Conservation (phyloP, 2,329 filamentous ascomycete species). For the Diaporthe citrichinensis region DNA sequence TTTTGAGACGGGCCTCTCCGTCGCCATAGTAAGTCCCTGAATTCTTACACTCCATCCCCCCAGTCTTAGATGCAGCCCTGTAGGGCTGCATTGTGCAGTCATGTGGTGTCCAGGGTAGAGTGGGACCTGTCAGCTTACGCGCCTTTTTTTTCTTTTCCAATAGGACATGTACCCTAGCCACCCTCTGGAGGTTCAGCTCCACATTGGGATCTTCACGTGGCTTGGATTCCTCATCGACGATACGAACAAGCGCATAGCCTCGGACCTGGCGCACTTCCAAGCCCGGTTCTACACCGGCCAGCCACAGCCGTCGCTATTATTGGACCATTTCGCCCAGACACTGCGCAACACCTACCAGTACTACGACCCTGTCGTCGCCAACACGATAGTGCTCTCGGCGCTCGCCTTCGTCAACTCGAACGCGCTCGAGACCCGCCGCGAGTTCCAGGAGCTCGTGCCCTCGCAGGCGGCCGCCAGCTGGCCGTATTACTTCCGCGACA, state of each 20-base stretch:
- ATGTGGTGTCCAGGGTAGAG: background rate
- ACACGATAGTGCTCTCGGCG: constrained; percentile 48
- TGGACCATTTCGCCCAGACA: constrained; percentile 45
- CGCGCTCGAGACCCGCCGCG: constrained; percentile 44
- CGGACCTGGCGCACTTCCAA: constrained; percentile 46
- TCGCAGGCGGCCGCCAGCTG: constrained; percentile 45
- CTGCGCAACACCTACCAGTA: constrained; percentile 44
- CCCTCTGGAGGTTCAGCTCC: constrained; percentile 47
- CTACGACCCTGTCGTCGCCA: constrained; percentile 48
- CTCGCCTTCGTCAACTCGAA: constrained; percentile 50
- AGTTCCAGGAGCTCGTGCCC: constrained; percentile 43
- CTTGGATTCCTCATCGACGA: constrained; percentile 50
- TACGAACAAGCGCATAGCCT: constrained; percentile 42
- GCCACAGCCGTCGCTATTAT: constrained; percentile 43
- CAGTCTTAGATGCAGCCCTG: constrained; percentile 19
- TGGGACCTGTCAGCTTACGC: constrained; percentile 31
- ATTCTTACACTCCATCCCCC: constrained; percentile 29
- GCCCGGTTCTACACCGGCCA: constrained; percentile 44
- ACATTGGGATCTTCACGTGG: constrained; percentile 51
- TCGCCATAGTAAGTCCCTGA: constrained; percentile 19
- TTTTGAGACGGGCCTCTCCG: constrained; percentile 31
- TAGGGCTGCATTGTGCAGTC: constrained; percentile 25
- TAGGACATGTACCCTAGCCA: constrained; percentile 43
- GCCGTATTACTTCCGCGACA: constrained; percentile 49
- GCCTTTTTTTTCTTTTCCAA: background rate